Base-by-base conservation (phyloP, 2,329 filamentous ascomycete genomes). In the Exophiala dermatitidis region DNA sequence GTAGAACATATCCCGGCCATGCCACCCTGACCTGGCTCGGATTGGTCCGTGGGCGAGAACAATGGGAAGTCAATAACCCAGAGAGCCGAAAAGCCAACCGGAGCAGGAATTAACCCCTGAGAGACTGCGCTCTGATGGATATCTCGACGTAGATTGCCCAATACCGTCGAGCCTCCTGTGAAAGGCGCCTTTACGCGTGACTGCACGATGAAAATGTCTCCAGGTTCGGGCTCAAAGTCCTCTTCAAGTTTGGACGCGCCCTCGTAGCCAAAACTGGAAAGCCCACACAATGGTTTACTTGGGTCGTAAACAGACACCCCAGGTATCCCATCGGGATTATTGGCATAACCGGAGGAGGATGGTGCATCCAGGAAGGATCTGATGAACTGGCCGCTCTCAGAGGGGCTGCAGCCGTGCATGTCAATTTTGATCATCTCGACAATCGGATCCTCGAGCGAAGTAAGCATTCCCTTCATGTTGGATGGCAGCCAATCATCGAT, bases 11-110 rank as follows among this genome's bases (percentile, higher is more conserved):
- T 83, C 3, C 90, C 90, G 0, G 90, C 82, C 1, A 76, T 69
- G 12, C 90, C 90, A 49, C 88, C 89, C 71, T 97, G 90, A 1
- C 89, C 89, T 0, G 87, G 86, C 44, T 86, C 74, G 8, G 78
- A 74, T 48, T 78, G 82, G 48, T 78, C 79, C 6, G 72, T 72
- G 0, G 85, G 88, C 1, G 89, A 90, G 72, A 98, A 98, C 63
- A 98, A 82, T 8, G 93, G 93, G 66, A 98, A 98, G 55, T 91
- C 83, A 0, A 80, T 85, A 8, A 98, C 80, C 93, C 93, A 98
- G 52, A 86, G 77, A 69, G 90, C 91, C 54, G 76, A 75, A 72
- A 80, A 90, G 53, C 75, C 75, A 8, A 67, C 65, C 0, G 65
- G 75, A 0, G 72, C 67, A 0, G 71, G 63, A 19, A 88, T 72